Conservation (phyloP, 2,329 filamentous ascomycete genomes). For the Graphiopsis chlorocephala region DNA sequence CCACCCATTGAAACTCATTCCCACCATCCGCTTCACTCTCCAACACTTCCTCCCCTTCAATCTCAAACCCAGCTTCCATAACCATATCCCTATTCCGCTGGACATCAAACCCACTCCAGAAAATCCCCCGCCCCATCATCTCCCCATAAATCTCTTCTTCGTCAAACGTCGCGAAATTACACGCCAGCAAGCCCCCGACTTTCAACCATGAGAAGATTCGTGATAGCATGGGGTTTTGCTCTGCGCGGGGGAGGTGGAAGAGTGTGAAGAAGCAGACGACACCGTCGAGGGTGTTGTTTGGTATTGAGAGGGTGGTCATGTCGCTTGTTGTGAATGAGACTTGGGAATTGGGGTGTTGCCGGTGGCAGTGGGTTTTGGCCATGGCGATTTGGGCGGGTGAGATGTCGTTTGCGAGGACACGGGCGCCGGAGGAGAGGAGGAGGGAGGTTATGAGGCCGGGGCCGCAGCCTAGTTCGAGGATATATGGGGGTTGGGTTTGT, state of each 20-base stretch:
- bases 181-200: constrained; percentile 22
- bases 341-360: not conserved
- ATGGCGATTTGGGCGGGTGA: constrained; percentile 23
- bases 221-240: constrained; percentile 24
- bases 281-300: constrained; percentile 20
- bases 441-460: constrained; percentile 35
- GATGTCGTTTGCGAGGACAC: constrained; percentile 27
- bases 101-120: constrained; percentile 31
- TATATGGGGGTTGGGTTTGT: not conserved
- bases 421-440: constrained; percentile 24
- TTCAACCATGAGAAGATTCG: constrained; percentile 24
- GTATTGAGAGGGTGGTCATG: constrained; percentile 25
- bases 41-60: constrained; percentile 19
- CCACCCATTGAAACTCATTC: constrained; percentile 28
- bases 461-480: constrained; percentile 45
- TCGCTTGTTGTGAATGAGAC: constrained; percentile 21
- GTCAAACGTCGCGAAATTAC: constrained; percentile 26
- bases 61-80: constrained; percentile 36
- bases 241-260: constrained; percentile 28
- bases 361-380: constrained; percentile 23
- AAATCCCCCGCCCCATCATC: constrained; percentile 28
- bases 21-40: constrained; percentile 24
- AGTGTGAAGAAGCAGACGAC: constrained; percentile 25
- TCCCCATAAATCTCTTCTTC: constrained; percentile 28
- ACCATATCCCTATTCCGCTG: constrained; percentile 38